Percentiles rank a stretch among this genome's conserved stretches.
phyloP scores from a whole-genome alignment of 371 early-diverging fungal genomes.

The Smittium culicis region DNA sequence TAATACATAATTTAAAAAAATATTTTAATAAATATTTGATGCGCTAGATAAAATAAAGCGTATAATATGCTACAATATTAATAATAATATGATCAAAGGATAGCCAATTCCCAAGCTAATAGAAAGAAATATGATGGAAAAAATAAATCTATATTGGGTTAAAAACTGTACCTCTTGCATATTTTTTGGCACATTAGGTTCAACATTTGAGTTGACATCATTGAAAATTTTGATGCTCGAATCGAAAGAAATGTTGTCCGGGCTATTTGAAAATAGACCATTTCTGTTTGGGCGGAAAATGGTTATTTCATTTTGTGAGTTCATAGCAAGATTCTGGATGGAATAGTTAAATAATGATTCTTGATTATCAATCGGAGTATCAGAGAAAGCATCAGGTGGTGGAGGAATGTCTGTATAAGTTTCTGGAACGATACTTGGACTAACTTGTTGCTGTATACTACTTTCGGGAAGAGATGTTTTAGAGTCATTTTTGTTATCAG shows the following conservation, averaged over 20 bases:
- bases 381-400: background rate
- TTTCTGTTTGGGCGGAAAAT: background rate
- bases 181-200: background rate
- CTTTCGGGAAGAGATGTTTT: background rate
- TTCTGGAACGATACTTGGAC: background rate
- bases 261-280: background rate
- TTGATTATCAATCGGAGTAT: background rate
- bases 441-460: background rate
- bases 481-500: background rate
- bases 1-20: too few relatives aligned
- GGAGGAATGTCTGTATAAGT: background rate
- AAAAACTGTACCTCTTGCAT: background rate
- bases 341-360: background rate
- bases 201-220: background rate
- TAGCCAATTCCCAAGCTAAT: background rate
- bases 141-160: too few relatives aligned
- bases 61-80: too few relatives aligned
- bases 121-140: background rate
- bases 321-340: background rate
- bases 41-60: too few relatives aligned
- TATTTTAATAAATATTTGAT: too few relatives aligned
- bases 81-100: too few relatives aligned
- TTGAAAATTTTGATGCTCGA: background rate
- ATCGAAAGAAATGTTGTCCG: background rate
- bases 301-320: background rate